These are phyloP conservation scores for Prunus padus DNA, from an alignment of 306 rosid genomes.

Conservation along the genomic window DNA sequence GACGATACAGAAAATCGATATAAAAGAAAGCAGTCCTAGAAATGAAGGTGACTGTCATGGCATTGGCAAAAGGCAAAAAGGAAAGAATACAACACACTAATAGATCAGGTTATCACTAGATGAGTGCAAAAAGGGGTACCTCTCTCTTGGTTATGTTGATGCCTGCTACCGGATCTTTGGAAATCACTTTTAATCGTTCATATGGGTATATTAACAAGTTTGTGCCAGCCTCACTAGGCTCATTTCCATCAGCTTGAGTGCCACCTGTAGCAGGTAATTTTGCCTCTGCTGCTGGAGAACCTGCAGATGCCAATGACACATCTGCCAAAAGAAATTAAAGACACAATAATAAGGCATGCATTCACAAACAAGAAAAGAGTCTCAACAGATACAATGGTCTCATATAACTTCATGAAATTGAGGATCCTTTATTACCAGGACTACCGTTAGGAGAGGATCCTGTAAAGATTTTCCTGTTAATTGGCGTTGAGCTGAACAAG, in stretches of 20 bases:
- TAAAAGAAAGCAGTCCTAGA: neutral
- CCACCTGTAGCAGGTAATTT: slow-evolving; percentile 29
- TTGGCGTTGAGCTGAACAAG: slow-evolving; percentile 37
- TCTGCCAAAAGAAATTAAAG: slow-evolving; percentile 20
- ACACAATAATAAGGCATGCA: neutral
- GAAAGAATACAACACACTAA: neutral
- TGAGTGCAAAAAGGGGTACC: slow-evolving; percentile 39
- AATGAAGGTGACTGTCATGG: neutral
- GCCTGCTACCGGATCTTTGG: slow-evolving; percentile 58
- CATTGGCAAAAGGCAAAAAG: neutral
- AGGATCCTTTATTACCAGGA: slow-evolving; percentile 45
- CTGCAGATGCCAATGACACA: slow-evolving; percentile 31
- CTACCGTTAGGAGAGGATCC: slow-evolving; percentile 49
- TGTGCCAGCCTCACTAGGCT: slow-evolving; percentile 26
- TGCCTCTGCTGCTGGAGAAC: slow-evolving; percentile 39
- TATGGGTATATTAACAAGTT: slow-evolving; percentile 51
- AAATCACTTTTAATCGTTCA: slow-evolving; percentile 60
- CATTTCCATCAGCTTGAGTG: slow-evolving; percentile 36
- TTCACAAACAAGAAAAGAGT: slow-evolving; percentile 3
- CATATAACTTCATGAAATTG: neutral
- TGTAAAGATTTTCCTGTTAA: slow-evolving; percentile 50
- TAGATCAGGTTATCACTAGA: slow-evolving; percentile 1
- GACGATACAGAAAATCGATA: neutral
- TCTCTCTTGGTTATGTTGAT: slow-evolving; percentile 80
- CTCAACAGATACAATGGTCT: neutral